These are phyloP conservation scores for Phanerochaete sordida DNA, from an alignment of 768 basidiomycete species.

Conservation along the genomic window DNA sequence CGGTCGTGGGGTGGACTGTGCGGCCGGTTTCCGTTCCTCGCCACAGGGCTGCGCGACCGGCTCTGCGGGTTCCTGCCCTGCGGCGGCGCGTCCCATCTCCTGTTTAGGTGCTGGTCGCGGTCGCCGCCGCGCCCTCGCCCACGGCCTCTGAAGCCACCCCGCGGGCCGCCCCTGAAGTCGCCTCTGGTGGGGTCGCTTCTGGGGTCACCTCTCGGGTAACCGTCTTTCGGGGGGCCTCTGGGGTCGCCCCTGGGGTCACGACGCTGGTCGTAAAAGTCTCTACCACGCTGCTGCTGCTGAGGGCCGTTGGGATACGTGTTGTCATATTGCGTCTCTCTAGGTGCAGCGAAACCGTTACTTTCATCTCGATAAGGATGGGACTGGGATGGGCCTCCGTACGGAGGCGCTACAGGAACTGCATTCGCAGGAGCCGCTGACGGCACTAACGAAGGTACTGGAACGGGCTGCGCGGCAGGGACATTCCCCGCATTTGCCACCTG, in stretches of 20 bases:
- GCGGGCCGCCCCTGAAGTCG: constrained; percentile 47
- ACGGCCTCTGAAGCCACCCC: constrained; percentile 59
- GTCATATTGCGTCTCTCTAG: constrained; percentile 39
- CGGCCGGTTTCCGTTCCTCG: constrained; percentile 44
- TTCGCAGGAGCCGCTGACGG: constrained; percentile 25
- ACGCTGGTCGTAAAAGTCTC: constrained; percentile 51
- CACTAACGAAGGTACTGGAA: constrained; percentile 29
- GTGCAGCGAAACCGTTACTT: constrained; percentile 28
- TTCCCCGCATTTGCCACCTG: constrained; percentile 46
- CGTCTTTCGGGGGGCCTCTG: constrained; percentile 52
- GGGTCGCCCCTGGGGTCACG: constrained; percentile 46
- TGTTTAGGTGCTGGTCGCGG: constrained; percentile 39
- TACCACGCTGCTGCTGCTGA: constrained; percentile 41
- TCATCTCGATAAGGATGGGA: constrained; percentile 40
- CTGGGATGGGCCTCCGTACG: constrained; percentile 22
- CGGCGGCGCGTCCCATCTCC: constrained; percentile 38
- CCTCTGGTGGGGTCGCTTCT: constrained; percentile 1
- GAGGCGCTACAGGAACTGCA: constrained; percentile 27
- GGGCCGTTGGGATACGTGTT: constrained; percentile 24
- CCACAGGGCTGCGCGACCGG: constrained; percentile 68
- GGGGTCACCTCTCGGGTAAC: constrained; percentile 40
- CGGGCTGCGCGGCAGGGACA: constrained; percentile 13
- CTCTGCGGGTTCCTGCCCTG: constrained; percentile 46
- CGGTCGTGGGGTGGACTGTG: constrained; percentile 51
- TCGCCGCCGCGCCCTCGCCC: constrained; percentile 64